Percentiles rank a stretch among this genome's conserved stretches.
Evolutionary conservation across 805 yeast species (phyloP).

Genomic region (Barnettozyma siamensis): DNA sequence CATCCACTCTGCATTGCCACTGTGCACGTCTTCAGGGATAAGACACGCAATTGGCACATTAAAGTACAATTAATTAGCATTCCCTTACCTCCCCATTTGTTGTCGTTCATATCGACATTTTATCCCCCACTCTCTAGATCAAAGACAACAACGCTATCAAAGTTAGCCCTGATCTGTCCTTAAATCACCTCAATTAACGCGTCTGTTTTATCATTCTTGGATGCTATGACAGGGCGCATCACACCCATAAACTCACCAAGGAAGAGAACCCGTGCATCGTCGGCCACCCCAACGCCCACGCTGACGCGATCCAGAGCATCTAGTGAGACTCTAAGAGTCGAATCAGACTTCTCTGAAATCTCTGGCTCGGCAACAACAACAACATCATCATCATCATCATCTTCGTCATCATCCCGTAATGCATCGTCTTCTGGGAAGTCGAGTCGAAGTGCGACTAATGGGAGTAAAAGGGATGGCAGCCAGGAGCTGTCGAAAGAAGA

Average conservation of each 20-base stretch:
- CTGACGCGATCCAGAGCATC: background rate
- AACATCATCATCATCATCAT: background rate
- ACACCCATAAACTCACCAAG: background rate
- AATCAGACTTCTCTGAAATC: background rate
- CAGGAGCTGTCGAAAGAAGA: constrained; percentile 14
- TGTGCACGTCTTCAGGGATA: too few relatives aligned
- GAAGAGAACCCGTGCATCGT: background rate
- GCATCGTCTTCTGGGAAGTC: constrained; percentile 3
- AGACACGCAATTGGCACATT: too few relatives aligned
- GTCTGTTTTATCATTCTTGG: background rate
- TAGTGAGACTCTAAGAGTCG: background rate
- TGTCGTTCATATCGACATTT: too few relatives aligned
- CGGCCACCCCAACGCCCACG: background rate
- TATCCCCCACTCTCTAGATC: too few relatives aligned
- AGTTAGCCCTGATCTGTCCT: too few relatives aligned
- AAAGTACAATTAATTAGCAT: too few relatives aligned
- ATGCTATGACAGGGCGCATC: background rate
- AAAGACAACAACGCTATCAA: too few relatives aligned
- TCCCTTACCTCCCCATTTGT: too few relatives aligned
- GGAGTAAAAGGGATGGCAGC: constrained; percentile 3
- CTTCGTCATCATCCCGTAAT: too few relatives aligned
- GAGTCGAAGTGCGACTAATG: constrained; percentile 2
- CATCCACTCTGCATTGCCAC: too few relatives aligned
- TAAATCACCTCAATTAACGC: background rate
- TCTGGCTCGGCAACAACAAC: too few relatives aligned